Evolutionary conservation across 768 basidiomycete species (phyloP).

Genomic region (Calocera cornea): DNA sequence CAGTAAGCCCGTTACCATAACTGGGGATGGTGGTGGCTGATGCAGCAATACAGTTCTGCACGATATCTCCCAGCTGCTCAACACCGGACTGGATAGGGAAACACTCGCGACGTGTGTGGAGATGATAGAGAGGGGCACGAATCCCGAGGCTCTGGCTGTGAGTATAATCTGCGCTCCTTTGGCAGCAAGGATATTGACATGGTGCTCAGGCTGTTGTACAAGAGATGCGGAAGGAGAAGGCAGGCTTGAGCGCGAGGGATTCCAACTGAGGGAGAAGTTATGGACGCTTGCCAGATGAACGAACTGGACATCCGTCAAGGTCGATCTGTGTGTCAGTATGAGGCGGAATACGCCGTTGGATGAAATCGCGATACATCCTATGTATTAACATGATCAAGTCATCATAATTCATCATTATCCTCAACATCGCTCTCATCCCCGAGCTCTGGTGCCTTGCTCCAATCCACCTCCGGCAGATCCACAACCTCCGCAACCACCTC

Average conservation of each 20-base stretch:
- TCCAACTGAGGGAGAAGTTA: neutral
- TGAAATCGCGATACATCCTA: no score
- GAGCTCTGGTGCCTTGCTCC: neutral
- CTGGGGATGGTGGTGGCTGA: neutral
- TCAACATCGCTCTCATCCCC: neutral
- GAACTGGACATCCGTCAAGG: no score
- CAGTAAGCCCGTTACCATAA: constrained; percentile 23
- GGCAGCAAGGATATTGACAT: constrained; percentile 2
- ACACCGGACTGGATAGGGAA: constrained; percentile 79
- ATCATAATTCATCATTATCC: neutral
- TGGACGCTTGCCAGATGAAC: neutral
- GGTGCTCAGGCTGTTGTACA: constrained; percentile 59
- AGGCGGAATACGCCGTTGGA: no score
- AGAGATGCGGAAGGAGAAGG: constrained; percentile 62
- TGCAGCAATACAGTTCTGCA: constrained; percentile 43
- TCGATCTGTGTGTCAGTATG: constrained; percentile 7
- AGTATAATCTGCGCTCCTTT: constrained; percentile 19
- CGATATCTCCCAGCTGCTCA: constrained; percentile 77
- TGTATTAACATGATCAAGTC: neutral
- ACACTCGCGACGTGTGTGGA: constrained; percentile 83
- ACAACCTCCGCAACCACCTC: neutral
- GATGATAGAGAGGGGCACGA: constrained; percentile 86
- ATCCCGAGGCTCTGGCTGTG: constrained; percentile 84
- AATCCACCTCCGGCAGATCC: neutral
- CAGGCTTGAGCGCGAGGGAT: constrained; percentile 23